Evolutionary conservation across 331 rosid species (phyloP).

Genomic region (Quercus lobata): DNA sequence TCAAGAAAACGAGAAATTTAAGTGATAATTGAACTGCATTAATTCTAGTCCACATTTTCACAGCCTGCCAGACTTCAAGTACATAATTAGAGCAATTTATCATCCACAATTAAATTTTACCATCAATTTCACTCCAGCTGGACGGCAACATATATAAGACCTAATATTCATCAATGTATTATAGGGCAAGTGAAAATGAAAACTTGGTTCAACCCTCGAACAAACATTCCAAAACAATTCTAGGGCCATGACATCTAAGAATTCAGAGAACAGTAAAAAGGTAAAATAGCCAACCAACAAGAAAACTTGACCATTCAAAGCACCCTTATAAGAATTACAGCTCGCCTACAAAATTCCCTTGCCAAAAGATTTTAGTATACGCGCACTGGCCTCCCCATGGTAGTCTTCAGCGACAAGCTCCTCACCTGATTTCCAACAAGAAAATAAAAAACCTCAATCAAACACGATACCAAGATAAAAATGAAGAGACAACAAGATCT

Average conservation of each 20-base stretch:
- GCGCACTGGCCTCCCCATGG: slow-evolving; percentile 71
- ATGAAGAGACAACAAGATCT: no score
- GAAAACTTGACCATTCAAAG: no score
- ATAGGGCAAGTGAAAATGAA: not conserved
- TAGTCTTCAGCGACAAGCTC: slow-evolving; percentile 69
- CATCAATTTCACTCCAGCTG: no score
- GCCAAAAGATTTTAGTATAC: slow-evolving; percentile 37
- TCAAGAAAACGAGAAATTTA: no score
- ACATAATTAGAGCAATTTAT: no score
- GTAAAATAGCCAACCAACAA: not conserved
- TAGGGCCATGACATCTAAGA: not conserved
- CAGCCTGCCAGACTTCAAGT: no score
- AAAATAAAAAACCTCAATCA: not conserved
- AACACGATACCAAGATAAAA: not conserved
- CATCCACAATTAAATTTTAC: no score
- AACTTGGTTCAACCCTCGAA: not conserved
- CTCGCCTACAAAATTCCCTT: not conserved
- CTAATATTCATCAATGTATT: not conserved
- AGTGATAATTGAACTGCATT: no score
- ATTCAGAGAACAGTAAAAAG: not conserved
- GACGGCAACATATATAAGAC: not conserved
- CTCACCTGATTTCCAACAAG: slow-evolving; percentile 50
- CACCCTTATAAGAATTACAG: not conserved
- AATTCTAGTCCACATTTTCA: no score
- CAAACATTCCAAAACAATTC: not conserved